Evolutionary conservation across 2,329 filamentous ascomycete genomes (phyloP).

Genomic region (Fusarium sp.): DNA sequence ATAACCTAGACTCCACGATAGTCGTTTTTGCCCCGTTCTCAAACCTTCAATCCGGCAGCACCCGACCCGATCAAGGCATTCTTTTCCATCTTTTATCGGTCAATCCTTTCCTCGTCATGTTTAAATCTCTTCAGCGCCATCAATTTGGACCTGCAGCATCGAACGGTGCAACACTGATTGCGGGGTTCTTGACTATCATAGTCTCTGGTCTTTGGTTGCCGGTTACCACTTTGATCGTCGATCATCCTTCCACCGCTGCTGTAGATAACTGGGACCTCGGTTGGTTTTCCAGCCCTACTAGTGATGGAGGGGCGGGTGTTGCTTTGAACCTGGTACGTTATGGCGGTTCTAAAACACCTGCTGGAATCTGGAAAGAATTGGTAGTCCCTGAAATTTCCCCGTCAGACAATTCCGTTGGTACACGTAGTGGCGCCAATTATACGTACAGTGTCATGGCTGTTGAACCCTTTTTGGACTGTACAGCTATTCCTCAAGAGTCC

Average conservation of each 20-base stretch:
- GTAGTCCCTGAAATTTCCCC: background rate
- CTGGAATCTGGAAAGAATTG: background rate
- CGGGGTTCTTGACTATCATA: background rate
- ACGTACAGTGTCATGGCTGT: background rate
- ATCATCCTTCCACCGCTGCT: background rate
- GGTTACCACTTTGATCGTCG: background rate
- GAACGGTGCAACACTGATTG: background rate
- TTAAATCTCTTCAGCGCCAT: background rate
- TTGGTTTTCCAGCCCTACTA: background rate
- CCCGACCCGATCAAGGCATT: background rate
- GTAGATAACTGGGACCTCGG: background rate
- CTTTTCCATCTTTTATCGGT: background rate
- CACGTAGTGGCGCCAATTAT: background rate
- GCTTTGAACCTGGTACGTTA: background rate
- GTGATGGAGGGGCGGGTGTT: background rate
- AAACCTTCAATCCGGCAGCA: background rate
- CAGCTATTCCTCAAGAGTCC: background rate
- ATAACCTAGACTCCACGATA: background rate
- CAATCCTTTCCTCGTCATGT: background rate
- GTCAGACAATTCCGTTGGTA: background rate
- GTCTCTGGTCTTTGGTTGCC: slow-evolving; percentile 9
- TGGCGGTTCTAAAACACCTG: background rate
- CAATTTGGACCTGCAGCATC: background rate
- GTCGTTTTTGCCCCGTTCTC: background rate
- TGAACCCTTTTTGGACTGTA: background rate